A percentile compares a stretch with the other conserved stretches of the same genome.
Conservation (phyloP, 2,329 filamentous ascomycete species). For the Trematosphaeria pertusa region DNA sequence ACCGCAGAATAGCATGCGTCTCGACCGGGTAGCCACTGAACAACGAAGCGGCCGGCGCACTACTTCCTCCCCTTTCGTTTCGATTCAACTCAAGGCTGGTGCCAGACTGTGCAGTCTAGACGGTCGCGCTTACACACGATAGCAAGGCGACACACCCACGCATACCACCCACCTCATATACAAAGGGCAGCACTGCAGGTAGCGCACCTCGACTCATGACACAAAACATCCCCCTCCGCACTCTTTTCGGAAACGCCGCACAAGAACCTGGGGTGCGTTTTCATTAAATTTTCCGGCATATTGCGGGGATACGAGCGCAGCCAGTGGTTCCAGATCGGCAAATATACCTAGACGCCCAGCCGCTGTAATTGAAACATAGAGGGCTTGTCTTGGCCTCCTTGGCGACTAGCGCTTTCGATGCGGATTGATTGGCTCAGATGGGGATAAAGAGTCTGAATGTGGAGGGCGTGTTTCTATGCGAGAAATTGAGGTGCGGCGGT, state of each 20-base stretch:
- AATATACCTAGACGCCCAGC: not conserved
- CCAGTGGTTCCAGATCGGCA: constrained; percentile 3
- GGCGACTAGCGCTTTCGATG: not conserved
- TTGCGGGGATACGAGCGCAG: not conserved
- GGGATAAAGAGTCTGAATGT: not conserved
- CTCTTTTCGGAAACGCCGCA: constrained; percentile 1
- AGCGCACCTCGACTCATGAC: not conserved
- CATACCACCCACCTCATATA: not conserved
- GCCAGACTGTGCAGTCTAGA: not conserved
- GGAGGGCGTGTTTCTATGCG: not conserved
- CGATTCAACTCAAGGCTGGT: no score
- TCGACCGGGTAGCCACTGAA: not conserved
- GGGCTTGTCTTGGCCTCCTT: not conserved
- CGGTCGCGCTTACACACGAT: not conserved
- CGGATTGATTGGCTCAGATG: not conserved
- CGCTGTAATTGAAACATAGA: not conserved
- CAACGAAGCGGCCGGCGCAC: not conserved
- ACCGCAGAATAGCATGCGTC: no score
- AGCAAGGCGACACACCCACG: not conserved
- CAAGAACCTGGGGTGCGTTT: constrained; percentile 11
- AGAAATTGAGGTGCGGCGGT: constrained; percentile 9
- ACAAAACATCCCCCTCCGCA: not conserved
- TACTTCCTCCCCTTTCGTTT: no score
- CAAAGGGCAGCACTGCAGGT: constrained; percentile 14
- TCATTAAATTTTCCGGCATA: constrained; percentile 9